These are phyloP conservation scores for Orbilia oligospora DNA, from an alignment of 2,329 filamentous ascomycete species.

Conservation along the genomic window DNA sequence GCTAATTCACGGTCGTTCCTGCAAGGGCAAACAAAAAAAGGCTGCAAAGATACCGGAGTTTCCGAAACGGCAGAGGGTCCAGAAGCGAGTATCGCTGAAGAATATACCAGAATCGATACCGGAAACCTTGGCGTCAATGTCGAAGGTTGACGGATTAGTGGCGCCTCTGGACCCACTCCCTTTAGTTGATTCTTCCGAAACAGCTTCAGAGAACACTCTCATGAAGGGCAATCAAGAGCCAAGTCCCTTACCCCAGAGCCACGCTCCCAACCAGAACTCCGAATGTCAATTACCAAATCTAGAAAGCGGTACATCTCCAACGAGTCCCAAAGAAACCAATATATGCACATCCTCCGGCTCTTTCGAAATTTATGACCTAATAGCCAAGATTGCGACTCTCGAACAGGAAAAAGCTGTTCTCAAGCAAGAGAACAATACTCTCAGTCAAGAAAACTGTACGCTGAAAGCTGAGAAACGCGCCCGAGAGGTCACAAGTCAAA, in stretches of 20 bases:
- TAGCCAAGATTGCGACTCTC: neutral
- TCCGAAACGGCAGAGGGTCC: neutral
- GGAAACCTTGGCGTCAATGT: neutral
- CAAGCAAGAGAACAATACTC: neutral
- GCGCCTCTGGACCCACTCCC: neutral
- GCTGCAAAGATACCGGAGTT: neutral
- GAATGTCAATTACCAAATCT: neutral
- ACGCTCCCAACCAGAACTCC: neutral
- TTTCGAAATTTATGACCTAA: neutral
- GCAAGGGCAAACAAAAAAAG: constrained; percentile 8
- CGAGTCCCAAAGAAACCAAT: neutral
- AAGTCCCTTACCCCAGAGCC: neutral
- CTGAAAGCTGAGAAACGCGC: constrained; percentile 4
- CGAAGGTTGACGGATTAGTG: neutral
- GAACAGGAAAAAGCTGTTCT: neutral
- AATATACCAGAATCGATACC: neutral
- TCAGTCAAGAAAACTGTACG: neutral
- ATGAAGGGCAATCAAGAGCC: neutral
- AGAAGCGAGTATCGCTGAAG: neutral
- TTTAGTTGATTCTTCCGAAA: neutral
- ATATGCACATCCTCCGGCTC: neutral
- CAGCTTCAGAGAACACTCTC: neutral
- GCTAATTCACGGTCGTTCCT: neutral
- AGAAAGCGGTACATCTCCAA: neutral
- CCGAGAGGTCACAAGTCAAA: neutral